Evolutionary conservation across 495 filamentous ascomycete species (phyloP), one percentile per base, ranked within the genome.

Genomic region (Chaetomium cochliodes): DNA sequence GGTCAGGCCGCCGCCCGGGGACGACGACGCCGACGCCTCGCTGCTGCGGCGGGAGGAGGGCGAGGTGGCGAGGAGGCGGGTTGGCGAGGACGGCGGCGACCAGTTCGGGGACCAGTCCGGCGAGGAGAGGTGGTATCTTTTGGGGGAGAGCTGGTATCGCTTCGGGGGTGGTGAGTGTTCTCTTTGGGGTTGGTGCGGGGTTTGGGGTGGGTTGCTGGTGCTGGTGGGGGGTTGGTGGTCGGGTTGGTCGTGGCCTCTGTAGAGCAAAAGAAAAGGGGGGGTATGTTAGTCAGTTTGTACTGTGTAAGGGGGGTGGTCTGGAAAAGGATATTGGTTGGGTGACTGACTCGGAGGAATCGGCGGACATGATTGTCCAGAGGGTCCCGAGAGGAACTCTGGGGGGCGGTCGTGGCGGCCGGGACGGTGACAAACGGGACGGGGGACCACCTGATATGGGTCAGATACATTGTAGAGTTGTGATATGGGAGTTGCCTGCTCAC

Each of bases 281-380:
- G 28, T 2, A 8, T 61, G 20, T 62, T 18, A 62, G 60, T 33
- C 47, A 13, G 52, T 12, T 11, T 0, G 16, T n/a, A n/a, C n/a
- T n/a, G n/a, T n/a, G n/a, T n/a, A 3, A 20, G 22, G 23, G 7
- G 22, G 13, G 12, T 5, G 22, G 41, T 18, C 18, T 44, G 16
- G 18, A 11, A 18, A 18, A 15, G 41, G n/a, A 0, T 2, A 39
- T 13, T 11, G n/a, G 11, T 22, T 25, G 13, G 46, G 33, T 3
- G 16, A 49, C 41, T 42, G 13, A 63, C 61, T 63, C 61, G 23
- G 61, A 56, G 2, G 61, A 63, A 26, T 63, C 60, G 39, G 51
- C 61, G 0, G 61, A 63, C 26, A 37, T 49, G 41, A 63, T 63
- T 18, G 61, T 63, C 61, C 61, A 63, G 22, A 63, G 61, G 3